Base-by-base conservation (phyloP, 1,284 basidiomycete genomes). In the Marasmius oreades region DNA sequence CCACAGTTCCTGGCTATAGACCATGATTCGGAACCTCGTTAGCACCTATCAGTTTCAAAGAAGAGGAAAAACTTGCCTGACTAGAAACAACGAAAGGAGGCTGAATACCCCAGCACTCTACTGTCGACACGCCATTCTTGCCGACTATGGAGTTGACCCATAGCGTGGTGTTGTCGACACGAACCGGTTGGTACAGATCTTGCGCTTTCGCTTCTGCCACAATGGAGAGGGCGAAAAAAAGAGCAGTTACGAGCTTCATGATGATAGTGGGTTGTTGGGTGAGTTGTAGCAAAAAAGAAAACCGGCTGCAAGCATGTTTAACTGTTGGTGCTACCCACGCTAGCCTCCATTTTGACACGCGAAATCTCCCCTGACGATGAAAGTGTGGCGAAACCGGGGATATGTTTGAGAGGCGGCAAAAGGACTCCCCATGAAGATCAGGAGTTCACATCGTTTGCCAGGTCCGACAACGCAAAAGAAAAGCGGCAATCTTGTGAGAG, bases 341-440 rank as follows among this genome's bases (percentile, higher is more conserved):
- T 20, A 60, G 51, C 37, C 23, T 66, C 44, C 51, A 67, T 48
- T 31, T 31, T 31, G 28, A 31, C 28, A 31, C 28, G 10, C n/a
- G 28, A 31, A 31, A 5, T 10, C 28, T 31, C 28, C n/a, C n/a
- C n/a, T n/a, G n/a, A n/a, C n/a, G n/a, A n/a, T n/a, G n/a, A n/a
- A 10, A 31, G 10, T 31, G 28, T 31, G 28, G 28, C 28, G 10
- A 4, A 31, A 31, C 28, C 28, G 28, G 10, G 28, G 28, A 5
- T 31, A 31, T 31, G 10, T 10, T 31, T 31, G 5, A 31, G 28
- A 31, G 28, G 28, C n/a, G n/a, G n/a, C n/a, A n/a, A n/a, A n/a
- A 31, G 10, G 28, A 31, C 28, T 5, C 10, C 10, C 10, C 28
- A 10, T 31, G 28, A 31, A 10, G 28, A 10, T 5, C 28, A 31